These are phyloP conservation scores for Pleurotus tuoliensis DNA, from an alignment of 768 basidiomycete species.

Conservation along the genomic window DNA sequence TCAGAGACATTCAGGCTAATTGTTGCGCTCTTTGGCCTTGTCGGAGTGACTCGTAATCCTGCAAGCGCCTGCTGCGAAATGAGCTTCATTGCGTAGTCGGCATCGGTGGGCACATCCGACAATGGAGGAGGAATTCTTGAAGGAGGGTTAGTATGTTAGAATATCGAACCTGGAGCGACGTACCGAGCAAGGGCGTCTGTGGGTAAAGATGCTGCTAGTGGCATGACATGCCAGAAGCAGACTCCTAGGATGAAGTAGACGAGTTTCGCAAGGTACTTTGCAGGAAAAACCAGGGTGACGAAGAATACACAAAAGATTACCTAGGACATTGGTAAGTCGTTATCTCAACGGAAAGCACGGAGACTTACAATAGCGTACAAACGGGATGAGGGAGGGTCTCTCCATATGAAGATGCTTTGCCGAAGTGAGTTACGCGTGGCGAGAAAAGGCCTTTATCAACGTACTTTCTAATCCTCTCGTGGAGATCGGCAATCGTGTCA, in stretches of 20 bases:
- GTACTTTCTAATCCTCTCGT: slow-evolving; percentile 64
- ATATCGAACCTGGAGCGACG: slow-evolving; percentile 8
- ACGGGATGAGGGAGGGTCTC: slow-evolving; percentile 45
- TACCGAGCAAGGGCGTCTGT: slow-evolving; percentile 43
- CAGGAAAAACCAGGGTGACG: slow-evolving; percentile 41
- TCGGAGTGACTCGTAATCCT: slow-evolving; percentile 45
- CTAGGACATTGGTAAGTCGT: slow-evolving; percentile 22
- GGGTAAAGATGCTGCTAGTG: slow-evolving; percentile 50
- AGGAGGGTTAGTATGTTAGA: neutral
- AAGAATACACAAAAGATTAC: slow-evolving; percentile 34
- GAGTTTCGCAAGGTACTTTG: slow-evolving; percentile 46
- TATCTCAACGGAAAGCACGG: neutral
- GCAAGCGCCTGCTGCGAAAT: slow-evolving; percentile 56
- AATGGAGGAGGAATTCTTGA: slow-evolving; percentile 45
- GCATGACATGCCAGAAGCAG: slow-evolving; percentile 61
- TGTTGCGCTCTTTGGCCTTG: slow-evolving; percentile 18
- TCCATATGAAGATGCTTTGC: slow-evolving; percentile 65
- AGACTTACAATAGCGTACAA: slow-evolving; percentile 44
- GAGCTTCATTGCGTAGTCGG: slow-evolving; percentile 67
- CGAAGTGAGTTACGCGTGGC: neutral
- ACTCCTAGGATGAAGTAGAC: slow-evolving; percentile 43
- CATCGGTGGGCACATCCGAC: slow-evolving; percentile 57
- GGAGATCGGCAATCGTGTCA: slow-evolving; percentile 51
- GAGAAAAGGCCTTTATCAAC: slow-evolving; percentile 10
- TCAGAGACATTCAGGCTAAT: neutral